Conservation (phyloP, 2,329 filamentous ascomycete species). For the Ophiocordyceps australis region DNA sequence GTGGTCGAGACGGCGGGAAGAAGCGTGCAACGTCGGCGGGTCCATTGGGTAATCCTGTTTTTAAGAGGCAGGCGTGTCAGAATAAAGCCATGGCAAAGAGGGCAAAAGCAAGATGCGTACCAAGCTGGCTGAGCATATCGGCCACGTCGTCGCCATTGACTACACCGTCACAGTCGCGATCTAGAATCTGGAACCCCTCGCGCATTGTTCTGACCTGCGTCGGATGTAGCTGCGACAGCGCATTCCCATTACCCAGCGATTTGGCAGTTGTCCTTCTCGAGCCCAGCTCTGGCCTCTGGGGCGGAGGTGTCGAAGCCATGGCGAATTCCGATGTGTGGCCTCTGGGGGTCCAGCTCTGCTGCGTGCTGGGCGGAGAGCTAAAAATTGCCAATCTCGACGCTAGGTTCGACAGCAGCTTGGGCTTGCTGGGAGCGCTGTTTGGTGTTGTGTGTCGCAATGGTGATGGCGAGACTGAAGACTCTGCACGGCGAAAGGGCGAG, state of each 20-base stretch:
- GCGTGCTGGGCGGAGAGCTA: conserved; percentile 18
- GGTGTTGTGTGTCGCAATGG: conserved; percentile 47
- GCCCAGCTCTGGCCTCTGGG: conserved; percentile 12
- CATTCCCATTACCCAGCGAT: conserved; percentile 25
- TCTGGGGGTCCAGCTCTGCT: conserved; percentile 19
- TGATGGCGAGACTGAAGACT: conserved; percentile 47
- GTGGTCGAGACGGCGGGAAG: conserved; percentile 56
- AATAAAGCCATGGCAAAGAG: too few species aligned
- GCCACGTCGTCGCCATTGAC: conserved; percentile 71
- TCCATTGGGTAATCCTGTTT: conserved; percentile 59
- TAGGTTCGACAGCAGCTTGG: conserved; percentile 5
- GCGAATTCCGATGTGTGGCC: conserved; percentile 8
- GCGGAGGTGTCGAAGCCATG: conserved; percentile 21
- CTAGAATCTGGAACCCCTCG: conserved; percentile 86
- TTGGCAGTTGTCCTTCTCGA: conserved; percentile 12
- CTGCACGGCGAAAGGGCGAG: conserved; percentile 44
- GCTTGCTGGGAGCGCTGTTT: conserved; percentile 39
- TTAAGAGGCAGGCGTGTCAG: background rate
- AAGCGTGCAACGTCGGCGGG: conserved; percentile 57
- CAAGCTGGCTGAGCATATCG: conserved; percentile 75
- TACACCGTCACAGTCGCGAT: conserved; percentile 70
- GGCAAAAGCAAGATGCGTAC: too few species aligned
- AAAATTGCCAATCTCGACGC: conserved; percentile 19
- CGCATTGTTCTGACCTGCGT: conserved; percentile 73
- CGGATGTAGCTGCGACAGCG: conserved; percentile 57